These are phyloP conservation scores for Lablab purpureus DNA, from an alignment of 306 rosid species.

Conservation along the genomic window DNA sequence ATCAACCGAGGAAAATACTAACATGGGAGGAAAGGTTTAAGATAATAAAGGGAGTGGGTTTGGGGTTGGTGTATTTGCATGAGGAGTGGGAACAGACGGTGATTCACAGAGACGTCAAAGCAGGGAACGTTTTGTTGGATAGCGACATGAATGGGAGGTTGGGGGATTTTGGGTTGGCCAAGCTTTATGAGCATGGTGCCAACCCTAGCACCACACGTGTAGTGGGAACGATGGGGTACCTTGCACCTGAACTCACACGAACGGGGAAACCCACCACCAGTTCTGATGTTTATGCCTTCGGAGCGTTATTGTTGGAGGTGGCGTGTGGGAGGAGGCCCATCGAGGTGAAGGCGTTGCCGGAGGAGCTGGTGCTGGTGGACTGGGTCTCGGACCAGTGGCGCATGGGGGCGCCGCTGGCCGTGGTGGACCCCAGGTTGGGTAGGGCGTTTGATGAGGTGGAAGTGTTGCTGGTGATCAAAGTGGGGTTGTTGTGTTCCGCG, in stretches of 20 bases:
- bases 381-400: slow-evolving; percentile 72
- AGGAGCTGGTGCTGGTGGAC: slow-evolving; percentile 66
- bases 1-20: slow-evolving; percentile 42
- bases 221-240: slow-evolving; percentile 69
- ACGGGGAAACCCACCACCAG: slow-evolving; percentile 64
- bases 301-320: slow-evolving; percentile 64
- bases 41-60: slow-evolving; percentile 68
- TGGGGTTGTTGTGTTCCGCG: slow-evolving; percentile 65
- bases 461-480: slow-evolving; percentile 56
- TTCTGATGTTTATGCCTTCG: slow-evolving; percentile 70
- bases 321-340: slow-evolving; percentile 72
- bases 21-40: slow-evolving; percentile 68
- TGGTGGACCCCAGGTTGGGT: slow-evolving; percentile 52
- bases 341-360: slow-evolving; percentile 66
- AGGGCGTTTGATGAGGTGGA: slow-evolving; percentile 54
- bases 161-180: slow-evolving; percentile 74
- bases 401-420: slow-evolving; percentile 50
- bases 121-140: slow-evolving; percentile 69
- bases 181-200: slow-evolving; percentile 59
- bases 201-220: slow-evolving; percentile 67
- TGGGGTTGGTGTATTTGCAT: slow-evolving; percentile 62
- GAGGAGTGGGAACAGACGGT: slow-evolving; percentile 77
- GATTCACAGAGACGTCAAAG: slow-evolving; percentile 73
- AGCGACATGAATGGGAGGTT: slow-evolving; percentile 60
- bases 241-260: slow-evolving; percentile 69